Evolutionary conservation across 345 rosid genomes (phyloP).

Genomic region (Citrus hindsii): DNA sequence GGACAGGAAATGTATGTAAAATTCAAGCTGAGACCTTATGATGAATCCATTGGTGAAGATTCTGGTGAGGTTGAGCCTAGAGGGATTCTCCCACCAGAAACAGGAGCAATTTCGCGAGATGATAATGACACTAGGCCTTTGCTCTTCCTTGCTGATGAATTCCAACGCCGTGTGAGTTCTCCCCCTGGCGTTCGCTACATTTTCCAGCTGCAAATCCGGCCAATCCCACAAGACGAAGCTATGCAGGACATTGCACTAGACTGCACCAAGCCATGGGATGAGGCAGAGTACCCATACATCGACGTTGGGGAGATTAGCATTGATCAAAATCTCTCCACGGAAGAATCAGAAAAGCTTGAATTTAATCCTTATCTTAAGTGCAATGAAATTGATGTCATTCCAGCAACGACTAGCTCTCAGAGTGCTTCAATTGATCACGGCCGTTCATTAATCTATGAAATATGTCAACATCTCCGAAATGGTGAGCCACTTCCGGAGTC

Average conservation of each 20-base stretch:
- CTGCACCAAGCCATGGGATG: constrained; percentile 67
- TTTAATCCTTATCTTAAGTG: constrained; percentile 51
- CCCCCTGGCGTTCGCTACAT: constrained; percentile 46
- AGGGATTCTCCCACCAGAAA: constrained; percentile 74
- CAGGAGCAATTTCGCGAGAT: constrained; percentile 64
- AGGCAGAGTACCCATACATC: constrained; percentile 43
- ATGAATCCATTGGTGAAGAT: constrained; percentile 43
- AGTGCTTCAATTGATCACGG: constrained; percentile 81
- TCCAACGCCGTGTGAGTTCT: constrained; percentile 44
- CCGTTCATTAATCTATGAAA: constrained; percentile 58
- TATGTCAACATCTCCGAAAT: constrained; percentile 57
- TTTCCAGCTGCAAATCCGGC: constrained; percentile 51
- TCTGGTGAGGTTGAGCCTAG: constrained; percentile 56
- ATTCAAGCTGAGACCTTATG: constrained; percentile 55
- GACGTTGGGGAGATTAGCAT: constrained; percentile 46
- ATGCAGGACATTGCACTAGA: constrained; percentile 42
- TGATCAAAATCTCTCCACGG: constrained; percentile 40
- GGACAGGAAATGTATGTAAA: constrained; percentile 64
- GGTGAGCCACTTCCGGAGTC: constrained; percentile 61
- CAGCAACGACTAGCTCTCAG: constrained; percentile 47
- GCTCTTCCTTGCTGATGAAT: constrained; percentile 63
- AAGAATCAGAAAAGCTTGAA: constrained; percentile 54
- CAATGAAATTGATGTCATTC: constrained; percentile 48
- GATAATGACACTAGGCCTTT: constrained; percentile 49
- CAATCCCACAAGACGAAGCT: constrained; percentile 45